Base-by-base conservation (phyloP, 352 stramenopile genomes). In the Globisporangium carolinianum region DNA sequence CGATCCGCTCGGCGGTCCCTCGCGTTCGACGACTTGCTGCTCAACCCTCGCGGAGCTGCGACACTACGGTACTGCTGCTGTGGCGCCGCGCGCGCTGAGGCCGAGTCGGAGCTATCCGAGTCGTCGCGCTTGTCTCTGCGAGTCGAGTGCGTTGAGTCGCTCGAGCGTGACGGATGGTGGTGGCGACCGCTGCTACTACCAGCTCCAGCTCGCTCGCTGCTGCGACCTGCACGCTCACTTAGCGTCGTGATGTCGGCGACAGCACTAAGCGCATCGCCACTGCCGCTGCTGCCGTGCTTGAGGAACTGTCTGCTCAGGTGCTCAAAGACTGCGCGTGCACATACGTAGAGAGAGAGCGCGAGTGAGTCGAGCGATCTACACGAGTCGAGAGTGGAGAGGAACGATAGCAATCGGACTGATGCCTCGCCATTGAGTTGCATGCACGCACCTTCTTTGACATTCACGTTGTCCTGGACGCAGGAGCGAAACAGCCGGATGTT, bases 391-490 rank as follows among this genome's bases (percentile, higher is more conserved):
- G 14, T 35, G 9, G 2, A 32, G 24, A 32, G 24, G 4, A 2
- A 24, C 10, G 9, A 35, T 12, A 45, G 39, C 12, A 17, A 32
- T 32, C 35, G 9, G 3, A 18, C 24, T 32, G 24, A 32, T 32
- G 24, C 24, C 24, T 32, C 24, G 24, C 24, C 24, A 32, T 32
- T 32, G 24, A 32, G 24, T 32, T 32, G 3, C 24, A 32, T 32
- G 5, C 2, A 10, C 61, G 36, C 38, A 81, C 71, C 74, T 82
- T 85, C 72, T 46, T 80, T 75, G 11, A 89, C 79, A 54, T 89
- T 89, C 56, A 86, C 63, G 53, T 89, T 89, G 64, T 86, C 79
- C 57, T 89, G 76, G 8, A 89, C 79, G 36, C 73, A 89, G 0
- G 76, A 72, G 17, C 74, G 76, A 61, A 86, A 89, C 11, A 89